Base-by-base conservation (phyloP, 1,139 yeast genomes). In the Pichia sp. region DNA sequence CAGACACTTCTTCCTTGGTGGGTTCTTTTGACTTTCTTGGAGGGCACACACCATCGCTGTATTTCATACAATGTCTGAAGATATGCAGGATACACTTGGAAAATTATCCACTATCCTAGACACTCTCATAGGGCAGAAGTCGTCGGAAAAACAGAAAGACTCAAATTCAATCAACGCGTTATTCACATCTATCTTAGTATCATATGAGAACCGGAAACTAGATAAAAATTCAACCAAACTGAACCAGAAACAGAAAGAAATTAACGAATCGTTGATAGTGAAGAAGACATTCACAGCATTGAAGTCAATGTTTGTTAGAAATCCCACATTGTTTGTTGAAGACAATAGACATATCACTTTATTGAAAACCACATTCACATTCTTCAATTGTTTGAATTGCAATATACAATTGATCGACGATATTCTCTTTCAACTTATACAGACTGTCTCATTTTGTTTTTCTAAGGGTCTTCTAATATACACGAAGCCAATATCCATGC, bases 121-220 rank as follows among this genome's bases (percentile, higher is more conserved):
- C 36, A 58, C 62, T 7, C 35, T 62, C 18, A 52, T 62, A 1
- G 40, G 47, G 11, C 62, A 60, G 45, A 50, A 56, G 24, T 54
- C 61, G 1, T 57, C 53, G 17, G 63, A 58, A 4, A 52, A 50
- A 31, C 40, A 46, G 12, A 58, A 55, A 32, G 66, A 61, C 44
- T 49, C 60, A 20, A 54, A 54, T 28, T 60, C 67, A n/a, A 46
- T 62, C 10, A 56, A 58, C 39, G 60, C 65, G 9, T 48, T 63
- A 15, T 38, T 63, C 5, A 50, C 49, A 15, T 57, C 56, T 14
- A 66, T 64, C 6, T 45, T 64, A 30, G 58, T 62, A 0, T 57
- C 57, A 0, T 60, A 59, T 34, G 39, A 54, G 1, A 46, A 53
- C 11, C 51, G 53, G 28, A 33, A 39, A 7, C 42, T 57, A 4